Conservation (phyloP, 257 asterid species). For the Plantago major region DNA sequence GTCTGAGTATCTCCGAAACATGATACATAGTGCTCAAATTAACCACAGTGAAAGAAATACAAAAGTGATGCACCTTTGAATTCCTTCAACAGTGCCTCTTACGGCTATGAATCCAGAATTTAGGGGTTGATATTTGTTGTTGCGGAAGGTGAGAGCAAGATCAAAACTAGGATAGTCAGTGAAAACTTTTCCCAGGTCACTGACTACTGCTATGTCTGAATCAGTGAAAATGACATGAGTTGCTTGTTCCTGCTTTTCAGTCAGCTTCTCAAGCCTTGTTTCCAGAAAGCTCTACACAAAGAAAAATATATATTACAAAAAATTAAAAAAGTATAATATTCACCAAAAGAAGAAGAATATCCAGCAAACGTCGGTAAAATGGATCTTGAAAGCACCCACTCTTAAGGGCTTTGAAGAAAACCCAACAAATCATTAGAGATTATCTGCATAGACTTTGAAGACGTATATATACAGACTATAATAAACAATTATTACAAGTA, state of each 20-base stretch:
- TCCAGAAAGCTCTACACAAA: conserved; percentile 63
- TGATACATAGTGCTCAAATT: not conserved
- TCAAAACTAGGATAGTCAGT: conserved; percentile 59
- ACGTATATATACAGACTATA: no score
- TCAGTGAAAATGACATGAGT: conserved; percentile 79
- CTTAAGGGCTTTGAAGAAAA: not conserved
- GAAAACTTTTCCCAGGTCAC: conserved; percentile 63
- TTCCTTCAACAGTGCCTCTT: conserved; percentile 76
- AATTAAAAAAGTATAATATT: conserved; percentile 9
- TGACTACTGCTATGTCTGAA: conserved; percentile 85
- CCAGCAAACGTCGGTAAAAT: not conserved
- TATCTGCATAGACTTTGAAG: no score
- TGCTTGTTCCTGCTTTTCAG: conserved; percentile 38
- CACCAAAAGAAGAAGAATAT: not conserved
- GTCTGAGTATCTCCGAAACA: conserved; percentile 3
- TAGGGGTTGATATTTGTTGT: conserved; percentile 90
- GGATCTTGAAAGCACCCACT: no score
- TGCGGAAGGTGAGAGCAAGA: conserved; percentile 88
- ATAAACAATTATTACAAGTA: no score
- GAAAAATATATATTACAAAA: conserved; percentile 13
- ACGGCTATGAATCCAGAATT: conserved; percentile 96
- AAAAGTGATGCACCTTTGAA: conserved; percentile 51
- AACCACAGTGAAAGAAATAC: not conserved
- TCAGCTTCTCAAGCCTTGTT: conserved; percentile 46
- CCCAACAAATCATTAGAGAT: not conserved